A percentile compares a stretch with the other conserved stretches of the same genome.
These are phyloP conservation scores for Boletus rubroflammeus DNA, from an alignment of 768 basidiomycete genomes.

Conservation along the genomic window DNA sequence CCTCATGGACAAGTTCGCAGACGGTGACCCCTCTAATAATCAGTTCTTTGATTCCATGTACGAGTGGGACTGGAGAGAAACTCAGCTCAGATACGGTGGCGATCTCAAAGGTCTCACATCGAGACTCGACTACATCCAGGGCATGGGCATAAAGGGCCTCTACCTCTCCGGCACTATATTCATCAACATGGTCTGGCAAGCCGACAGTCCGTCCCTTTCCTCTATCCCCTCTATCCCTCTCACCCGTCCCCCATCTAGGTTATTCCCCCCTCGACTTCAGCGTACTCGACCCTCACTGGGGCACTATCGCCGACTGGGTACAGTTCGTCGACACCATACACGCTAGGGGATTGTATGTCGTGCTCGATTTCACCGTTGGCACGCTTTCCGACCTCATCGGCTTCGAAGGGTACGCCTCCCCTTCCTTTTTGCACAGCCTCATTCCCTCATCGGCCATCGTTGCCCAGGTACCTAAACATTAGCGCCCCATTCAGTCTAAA, in stretches of 20 bases:
- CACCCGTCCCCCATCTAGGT: conserved; percentile 37
- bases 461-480: conserved; percentile 58
- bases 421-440: conserved; percentile 5
- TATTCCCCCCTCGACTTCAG: conserved; percentile 93
- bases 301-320: conserved; percentile 77
- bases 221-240: not conserved
- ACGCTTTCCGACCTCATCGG: conserved; percentile 89
- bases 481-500: conserved; percentile 76
- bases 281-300: conserved; percentile 91
- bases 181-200: conserved; percentile 96
- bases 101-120: conserved; percentile 76
- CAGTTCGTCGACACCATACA: conserved; percentile 74
- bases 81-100: conserved; percentile 85
- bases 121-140: conserved; percentile 82
- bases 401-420: conserved; percentile 63
- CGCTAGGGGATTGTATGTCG: conserved; percentile 81
- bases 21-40: conserved; percentile 89
- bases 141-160: conserved; percentile 81
- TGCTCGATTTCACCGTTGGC: conserved; percentile 92
- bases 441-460: conserved; percentile 9
- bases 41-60: conserved; percentile 78
- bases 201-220: conserved; percentile 68
- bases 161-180: conserved; percentile 94
- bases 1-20: conserved; percentile 91
- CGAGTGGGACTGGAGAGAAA: conserved; percentile 86